Conservation (phyloP, 345 rosid genomes). For the Euphorbia peplus region DNA sequence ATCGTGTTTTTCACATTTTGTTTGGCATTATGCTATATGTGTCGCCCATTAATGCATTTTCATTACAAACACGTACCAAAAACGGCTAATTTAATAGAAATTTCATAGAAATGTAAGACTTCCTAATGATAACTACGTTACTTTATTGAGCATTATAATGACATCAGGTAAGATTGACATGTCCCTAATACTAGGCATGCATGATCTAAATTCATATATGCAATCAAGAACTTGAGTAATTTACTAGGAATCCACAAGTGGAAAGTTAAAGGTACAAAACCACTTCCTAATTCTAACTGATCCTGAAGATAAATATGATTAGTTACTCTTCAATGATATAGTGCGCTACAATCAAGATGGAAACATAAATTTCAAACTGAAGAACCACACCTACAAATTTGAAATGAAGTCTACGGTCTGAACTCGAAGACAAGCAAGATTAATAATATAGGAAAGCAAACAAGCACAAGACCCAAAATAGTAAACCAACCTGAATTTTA, state of each 20-base stretch:
- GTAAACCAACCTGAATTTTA: slow-evolving; percentile 56
- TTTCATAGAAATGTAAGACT: not conserved
- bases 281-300: not conserved
- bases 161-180: not conserved
- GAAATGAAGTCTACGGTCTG: not conserved
- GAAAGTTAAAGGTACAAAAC: not conserved
- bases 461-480: not conserved
- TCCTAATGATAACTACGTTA: not conserved
- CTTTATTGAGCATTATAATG: not conserved
- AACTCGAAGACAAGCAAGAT: slow-evolving; percentile 2
- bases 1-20: too few relatives aligned
- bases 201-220: too few relatives aligned
- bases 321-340: not conserved
- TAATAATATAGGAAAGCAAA: not conserved
- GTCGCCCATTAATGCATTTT: too few relatives aligned
- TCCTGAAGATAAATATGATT: not conserved
- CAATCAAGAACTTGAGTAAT: too few relatives aligned
- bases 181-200: not conserved
- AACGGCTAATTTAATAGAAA: not conserved
- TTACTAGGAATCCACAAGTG: too few relatives aligned
- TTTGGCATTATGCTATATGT: too few relatives aligned
- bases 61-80: too few relatives aligned
- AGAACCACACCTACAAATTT: not conserved
- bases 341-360: not conserved
- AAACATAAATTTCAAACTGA: not conserved